Conservation (phyloP, 331 rosid genomes). For the Malus hybrid region DNA sequence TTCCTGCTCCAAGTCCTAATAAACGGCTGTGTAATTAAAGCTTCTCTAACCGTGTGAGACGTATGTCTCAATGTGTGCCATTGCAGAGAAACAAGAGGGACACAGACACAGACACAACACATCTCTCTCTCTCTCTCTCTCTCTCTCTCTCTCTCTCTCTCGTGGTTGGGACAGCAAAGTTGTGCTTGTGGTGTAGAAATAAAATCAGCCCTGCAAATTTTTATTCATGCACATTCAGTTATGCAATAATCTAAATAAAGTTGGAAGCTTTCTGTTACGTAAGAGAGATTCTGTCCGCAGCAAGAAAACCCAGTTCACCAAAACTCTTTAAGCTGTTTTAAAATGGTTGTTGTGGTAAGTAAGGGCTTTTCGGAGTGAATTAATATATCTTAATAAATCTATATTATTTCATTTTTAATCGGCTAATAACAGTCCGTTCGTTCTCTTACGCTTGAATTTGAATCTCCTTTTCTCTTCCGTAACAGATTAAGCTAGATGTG, state of each 20-base stretch:
- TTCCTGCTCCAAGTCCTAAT: constrained; percentile 3
- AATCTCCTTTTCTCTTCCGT: rapidly evolving
- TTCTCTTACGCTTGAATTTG: no score
- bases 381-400: no score
- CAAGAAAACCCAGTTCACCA: constrained; percentile 5
- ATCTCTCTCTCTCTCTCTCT: background rate
- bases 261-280: background rate
- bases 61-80: background rate
- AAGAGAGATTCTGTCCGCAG: background rate
- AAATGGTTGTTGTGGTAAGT: background rate
- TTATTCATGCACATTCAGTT: background rate
- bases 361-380: background rate
- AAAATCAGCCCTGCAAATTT: background rate
- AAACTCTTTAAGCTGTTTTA: background rate
- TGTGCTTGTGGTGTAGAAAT: background rate
- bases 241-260: background rate
- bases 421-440: no score
- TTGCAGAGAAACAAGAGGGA: background rate
- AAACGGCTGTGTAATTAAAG: constrained; percentile 14
- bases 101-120: background rate
- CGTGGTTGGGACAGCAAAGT: background rate
- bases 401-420: no score
- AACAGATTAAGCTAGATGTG: no score
- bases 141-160: background rate
- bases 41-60: background rate